Evolutionary conservation across 2,329 filamentous ascomycete species (phyloP).

Genomic region (Phialemoniopsis sp.): DNA sequence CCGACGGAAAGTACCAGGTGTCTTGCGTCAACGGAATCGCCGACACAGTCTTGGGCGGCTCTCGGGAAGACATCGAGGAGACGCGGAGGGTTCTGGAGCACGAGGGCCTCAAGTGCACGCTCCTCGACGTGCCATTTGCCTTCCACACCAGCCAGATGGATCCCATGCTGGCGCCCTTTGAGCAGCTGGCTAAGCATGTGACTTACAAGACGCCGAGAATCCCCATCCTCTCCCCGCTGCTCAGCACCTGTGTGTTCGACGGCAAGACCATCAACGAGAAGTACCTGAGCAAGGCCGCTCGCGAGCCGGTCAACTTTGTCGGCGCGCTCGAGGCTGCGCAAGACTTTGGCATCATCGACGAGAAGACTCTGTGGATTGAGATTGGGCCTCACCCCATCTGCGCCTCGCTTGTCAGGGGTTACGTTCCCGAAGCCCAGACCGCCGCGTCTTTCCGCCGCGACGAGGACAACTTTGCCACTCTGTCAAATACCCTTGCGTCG

Average conservation of each 20-base stretch:
- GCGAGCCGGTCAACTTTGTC: constrained; percentile 63
- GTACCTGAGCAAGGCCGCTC: constrained; percentile 58
- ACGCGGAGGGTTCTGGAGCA: constrained; percentile 2
- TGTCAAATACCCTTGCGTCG: constrained; percentile 41
- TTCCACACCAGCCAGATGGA: constrained; percentile 32
- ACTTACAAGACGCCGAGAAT: constrained; percentile 35
- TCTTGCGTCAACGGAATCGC: constrained; percentile 63
- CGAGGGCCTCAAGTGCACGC: constrained; percentile 21
- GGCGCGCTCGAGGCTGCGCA: constrained; percentile 48
- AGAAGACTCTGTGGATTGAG: constrained; percentile 61
- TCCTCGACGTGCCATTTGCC: constrained; percentile 28
- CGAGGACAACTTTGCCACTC: constrained; percentile 53
- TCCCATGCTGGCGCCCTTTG: constrained; percentile 44
- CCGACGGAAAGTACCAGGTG: constrained; percentile 23
- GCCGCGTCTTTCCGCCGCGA: constrained; percentile 47
- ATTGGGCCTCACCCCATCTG: constrained; percentile 66
- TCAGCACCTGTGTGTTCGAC: constrained; percentile 45
- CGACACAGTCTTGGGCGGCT: constrained; percentile 57
- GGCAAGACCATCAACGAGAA: constrained; percentile 44
- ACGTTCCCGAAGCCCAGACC: constrained; percentile 47
- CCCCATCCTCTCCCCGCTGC: constrained; percentile 52
- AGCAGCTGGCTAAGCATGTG: constrained; percentile 21
- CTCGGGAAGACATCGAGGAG: neutral
- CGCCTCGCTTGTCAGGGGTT: constrained; percentile 57
- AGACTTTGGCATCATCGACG: constrained; percentile 42